phyloP scores from a whole-genome alignment of 2,329 filamentous ascomycete genomes.

The Pseudogymnoascus sp. region DNA sequence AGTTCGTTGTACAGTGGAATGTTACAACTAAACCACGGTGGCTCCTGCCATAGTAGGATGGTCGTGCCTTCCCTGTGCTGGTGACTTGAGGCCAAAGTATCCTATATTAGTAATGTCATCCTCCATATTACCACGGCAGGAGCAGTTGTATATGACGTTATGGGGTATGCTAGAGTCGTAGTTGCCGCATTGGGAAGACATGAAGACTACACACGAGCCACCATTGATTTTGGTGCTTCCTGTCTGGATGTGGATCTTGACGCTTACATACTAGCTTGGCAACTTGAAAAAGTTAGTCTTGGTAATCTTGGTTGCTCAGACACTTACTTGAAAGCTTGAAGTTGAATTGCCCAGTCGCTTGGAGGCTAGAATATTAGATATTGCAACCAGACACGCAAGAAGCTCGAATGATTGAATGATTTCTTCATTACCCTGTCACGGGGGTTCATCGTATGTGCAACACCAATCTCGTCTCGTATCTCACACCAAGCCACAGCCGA shows the following conservation, averaged over 20 bases:
- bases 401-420: not conserved
- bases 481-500: not conserved
- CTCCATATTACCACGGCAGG: not conserved
- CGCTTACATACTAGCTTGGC: not conserved
- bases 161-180: not conserved
- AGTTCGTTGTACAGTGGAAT: not conserved
- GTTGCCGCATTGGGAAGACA: not conserved
- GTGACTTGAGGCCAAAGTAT: not conserved
- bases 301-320: not conserved
- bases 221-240: not conserved
- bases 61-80: not conserved
- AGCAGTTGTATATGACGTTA: not conserved
- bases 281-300: not conserved
- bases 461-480: not conserved
- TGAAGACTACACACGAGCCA: not conserved
- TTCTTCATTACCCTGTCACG: not conserved
- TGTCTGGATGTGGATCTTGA: not conserved
- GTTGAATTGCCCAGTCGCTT: not conserved
- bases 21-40: not conserved
- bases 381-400: not conserved
- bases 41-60: not conserved
- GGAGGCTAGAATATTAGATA: not conserved
- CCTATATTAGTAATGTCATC: not conserved
- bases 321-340: not conserved
- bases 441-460: slow-evolving; percentile 2